Evolutionary conservation across 2,329 filamentous ascomycete species (phyloP), one percentile per base, ranked within the genome.

Genomic region (Shiraia sp.): DNA sequence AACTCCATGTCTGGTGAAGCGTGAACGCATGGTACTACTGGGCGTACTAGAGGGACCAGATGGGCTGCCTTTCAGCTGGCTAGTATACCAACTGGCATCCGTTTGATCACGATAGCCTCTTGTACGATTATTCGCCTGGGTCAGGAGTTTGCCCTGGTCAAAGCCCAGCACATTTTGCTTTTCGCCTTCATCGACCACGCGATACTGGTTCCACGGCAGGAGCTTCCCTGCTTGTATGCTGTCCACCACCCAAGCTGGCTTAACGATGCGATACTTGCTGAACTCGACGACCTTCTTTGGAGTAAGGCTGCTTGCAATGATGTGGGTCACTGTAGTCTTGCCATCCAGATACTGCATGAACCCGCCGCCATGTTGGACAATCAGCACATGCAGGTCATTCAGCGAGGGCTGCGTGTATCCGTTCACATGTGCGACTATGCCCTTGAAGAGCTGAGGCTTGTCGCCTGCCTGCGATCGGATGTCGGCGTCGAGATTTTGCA

Each of bases 321-420:
- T 96, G 66, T 99, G 92, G 1, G 95, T 99, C 0, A 90, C 92
- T 65, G 87, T 86, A 1, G 92, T 97, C 74, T 99, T 99, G 26
- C 85, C 87, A 68, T 96, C 91, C 9, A 99, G 75, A 60, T 97
- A 97, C 67, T 99, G 93, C 47, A 96, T 79, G 57, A 96, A 97
- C 0, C 87, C 88, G 23, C 91, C 95, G n/a, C 93, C 93, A 80
- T 97, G 85, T 56, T 87, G 82, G 13, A 99, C 92, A 41, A 99
- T 86, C 46, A 96, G 79, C 38, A 78, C 83, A 72, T 96, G 92
- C 13, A 99, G 80, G 76, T 96, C 83, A 56, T 90, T 91, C 38
- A 96, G 75, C 1, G 91, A 90, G 1, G 93, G 93, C 59, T 97
- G 92, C 0, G 93, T 99, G 65, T 97, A 99, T 34, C 93, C 93